Evolutionary conservation across 202 grass and related monocot species (phyloP).

Genomic region (Panicum hallii): DNA sequence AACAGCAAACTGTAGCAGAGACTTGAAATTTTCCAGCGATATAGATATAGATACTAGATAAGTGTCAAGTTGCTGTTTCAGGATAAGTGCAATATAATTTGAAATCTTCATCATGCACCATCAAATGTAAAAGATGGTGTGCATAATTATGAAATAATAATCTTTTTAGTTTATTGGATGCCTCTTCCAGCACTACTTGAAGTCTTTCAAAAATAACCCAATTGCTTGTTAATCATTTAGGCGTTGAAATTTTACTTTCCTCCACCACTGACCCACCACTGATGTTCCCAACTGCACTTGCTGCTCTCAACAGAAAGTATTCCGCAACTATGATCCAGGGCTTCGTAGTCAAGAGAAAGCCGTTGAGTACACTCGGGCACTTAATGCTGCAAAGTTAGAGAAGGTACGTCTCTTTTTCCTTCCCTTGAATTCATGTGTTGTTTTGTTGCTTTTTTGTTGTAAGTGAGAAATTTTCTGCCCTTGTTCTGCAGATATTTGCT

Average conservation of each 20-base stretch:
- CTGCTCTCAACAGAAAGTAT: constrained; percentile 81
- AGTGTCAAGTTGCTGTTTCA: not conserved
- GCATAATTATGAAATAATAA: not conserved
- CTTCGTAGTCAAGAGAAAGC: constrained; percentile 89
- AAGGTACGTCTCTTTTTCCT: constrained; percentile 54
- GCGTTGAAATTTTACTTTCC: not conserved
- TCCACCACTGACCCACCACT: constrained; percentile 33
- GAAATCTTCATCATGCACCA: not conserved
- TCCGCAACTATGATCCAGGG: constrained; percentile 84
- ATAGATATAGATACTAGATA: not conserved
- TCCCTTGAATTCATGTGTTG: not conserved
- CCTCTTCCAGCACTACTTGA: not conserved
- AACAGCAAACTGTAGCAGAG: no score
- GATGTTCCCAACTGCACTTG: constrained; percentile 7
- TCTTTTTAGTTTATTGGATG: not conserved
- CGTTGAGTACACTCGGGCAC: constrained; percentile 85
- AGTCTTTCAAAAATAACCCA: not conserved
- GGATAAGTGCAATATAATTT: not conserved
- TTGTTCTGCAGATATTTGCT: constrained; percentile 86
- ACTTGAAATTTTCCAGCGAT: no score
- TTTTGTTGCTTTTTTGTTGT: constrained; percentile 15
- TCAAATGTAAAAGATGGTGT: not conserved
- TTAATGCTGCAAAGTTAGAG: constrained; percentile 94
- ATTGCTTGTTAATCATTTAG: not conserved
- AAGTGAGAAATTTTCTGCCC: constrained; percentile 3